Conservation (phyloP, 2,329 filamentous ascomycete genomes). For the Diplodia sapinea region DNA sequence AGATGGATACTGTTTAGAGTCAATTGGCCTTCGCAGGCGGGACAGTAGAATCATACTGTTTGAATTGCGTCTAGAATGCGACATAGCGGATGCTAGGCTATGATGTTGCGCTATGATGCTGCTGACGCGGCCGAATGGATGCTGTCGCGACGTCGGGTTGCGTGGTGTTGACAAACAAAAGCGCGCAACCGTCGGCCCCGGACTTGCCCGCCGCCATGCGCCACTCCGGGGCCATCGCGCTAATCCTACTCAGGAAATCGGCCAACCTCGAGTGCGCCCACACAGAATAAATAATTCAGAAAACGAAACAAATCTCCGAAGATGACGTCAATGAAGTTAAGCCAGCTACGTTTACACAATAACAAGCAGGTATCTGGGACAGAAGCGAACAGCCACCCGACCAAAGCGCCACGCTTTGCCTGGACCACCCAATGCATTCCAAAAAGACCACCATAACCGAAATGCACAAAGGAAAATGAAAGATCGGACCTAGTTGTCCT, state of each 20-base stretch:
- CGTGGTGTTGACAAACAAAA: slow-evolving; percentile 24
- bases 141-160: not conserved
- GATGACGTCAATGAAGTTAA: not conserved
- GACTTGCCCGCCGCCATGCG: not conserved
- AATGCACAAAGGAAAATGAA: not conserved
- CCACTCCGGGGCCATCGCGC: not conserved
- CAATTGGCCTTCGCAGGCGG: not conserved
- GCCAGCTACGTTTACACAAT: slow-evolving; percentile 6
- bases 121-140: not conserved
- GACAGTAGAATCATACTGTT: not conserved
- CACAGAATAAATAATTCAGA: not conserved
- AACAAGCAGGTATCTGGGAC: slow-evolving; percentile 2
- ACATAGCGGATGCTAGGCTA: slow-evolving; percentile 17
- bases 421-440: not conserved
- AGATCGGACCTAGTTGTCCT: slow-evolving; percentile 10
- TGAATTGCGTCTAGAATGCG: not conserved
- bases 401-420: not conserved
- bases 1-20: not conserved
- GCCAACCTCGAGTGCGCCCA: not conserved
- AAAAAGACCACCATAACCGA: not conserved
- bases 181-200: not conserved
- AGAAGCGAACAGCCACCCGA: slow-evolving; percentile 1
- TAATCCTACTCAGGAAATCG: not conserved
- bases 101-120: slow-evolving; percentile 21
- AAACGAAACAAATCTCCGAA: not conserved